Conservation (phyloP, 495 filamentous ascomycete species). For the Tirmania nivea region DNA sequence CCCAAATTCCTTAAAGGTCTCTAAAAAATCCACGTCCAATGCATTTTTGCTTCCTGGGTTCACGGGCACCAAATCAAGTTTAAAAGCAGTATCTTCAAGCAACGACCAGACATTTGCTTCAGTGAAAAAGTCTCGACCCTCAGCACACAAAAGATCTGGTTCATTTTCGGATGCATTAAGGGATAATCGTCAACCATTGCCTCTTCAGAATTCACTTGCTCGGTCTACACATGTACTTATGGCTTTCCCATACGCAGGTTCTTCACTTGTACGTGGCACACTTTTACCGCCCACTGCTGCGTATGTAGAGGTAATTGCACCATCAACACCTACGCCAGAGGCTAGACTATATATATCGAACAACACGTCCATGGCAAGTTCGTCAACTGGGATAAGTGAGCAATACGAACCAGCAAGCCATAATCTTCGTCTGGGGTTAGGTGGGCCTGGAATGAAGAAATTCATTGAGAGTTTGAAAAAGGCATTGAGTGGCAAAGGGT, state of each 20-base stretch:
- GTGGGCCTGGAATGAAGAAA: constrained; percentile 52
- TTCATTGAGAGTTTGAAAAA: constrained; percentile 73
- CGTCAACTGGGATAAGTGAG: constrained; percentile 32
- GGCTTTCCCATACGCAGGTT: constrained; percentile 50
- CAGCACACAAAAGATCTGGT: constrained; percentile 44
- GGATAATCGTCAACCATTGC: constrained; percentile 34
- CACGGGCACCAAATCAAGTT: not conserved
- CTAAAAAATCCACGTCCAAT: not conserved
- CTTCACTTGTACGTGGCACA: constrained; percentile 56
- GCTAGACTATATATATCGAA: not conserved
- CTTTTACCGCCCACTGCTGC: constrained; percentile 53
- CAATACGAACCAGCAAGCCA: constrained; percentile 31
- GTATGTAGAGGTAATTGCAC: constrained; percentile 49
- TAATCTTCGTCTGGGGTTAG: constrained; percentile 7
- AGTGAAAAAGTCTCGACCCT: constrained; percentile 3
- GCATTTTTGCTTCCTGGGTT: not conserved
- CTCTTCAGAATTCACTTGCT: constrained; percentile 18
- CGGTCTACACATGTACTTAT: constrained; percentile 30
- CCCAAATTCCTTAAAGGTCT: not conserved
- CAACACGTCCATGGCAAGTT: not conserved
- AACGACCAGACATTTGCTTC: not conserved
- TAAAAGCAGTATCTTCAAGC: not conserved
- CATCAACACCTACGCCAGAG: constrained; percentile 28
- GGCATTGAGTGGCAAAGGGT: constrained; percentile 50
- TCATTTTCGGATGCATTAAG: constrained; percentile 76